These are phyloP conservation scores for Physcomitrium patens DNA, from an alignment of 225 moss, liverwort and hornwort genomes.

Conservation along the genomic window DNA sequence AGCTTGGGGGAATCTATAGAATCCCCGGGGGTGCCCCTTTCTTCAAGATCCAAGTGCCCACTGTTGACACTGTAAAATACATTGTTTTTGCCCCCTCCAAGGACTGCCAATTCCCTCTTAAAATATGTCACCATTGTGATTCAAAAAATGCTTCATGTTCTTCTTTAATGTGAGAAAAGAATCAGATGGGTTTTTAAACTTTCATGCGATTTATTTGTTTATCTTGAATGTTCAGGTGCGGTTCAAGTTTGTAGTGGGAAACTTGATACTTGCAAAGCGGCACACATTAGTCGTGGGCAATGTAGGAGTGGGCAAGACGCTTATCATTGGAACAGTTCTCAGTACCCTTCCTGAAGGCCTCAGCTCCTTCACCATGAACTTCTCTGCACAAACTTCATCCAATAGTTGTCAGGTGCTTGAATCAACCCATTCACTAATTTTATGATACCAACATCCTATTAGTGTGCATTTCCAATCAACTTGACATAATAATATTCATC, in stretches of 20 bases:
- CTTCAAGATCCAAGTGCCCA: constrained; percentile 85
- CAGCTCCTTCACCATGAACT: constrained; percentile 82
- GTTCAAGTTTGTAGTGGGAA: constrained; percentile 66
- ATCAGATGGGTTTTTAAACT: background rate
- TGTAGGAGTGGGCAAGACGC: constrained; percentile 81
- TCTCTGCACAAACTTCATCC: constrained; percentile 85
- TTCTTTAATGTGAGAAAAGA: too few relatives aligned
- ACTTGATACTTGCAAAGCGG: constrained; percentile 54
- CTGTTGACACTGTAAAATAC: constrained; percentile 65
- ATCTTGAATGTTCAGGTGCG: constrained; percentile 45
- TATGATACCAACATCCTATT: too few relatives aligned
- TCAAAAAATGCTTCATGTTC: too few relatives aligned
- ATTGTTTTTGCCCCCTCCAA: too few relatives aligned
- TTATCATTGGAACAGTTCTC: constrained; percentile 71
- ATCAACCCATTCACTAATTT: background rate
- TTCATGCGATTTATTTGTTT: background rate
- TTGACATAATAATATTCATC: too few relatives aligned
- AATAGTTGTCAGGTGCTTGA: constrained; percentile 66
- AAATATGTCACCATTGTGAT: background rate
- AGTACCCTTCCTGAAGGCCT: constrained; percentile 68
- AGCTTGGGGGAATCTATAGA: constrained; percentile 69
- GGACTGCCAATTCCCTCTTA: background rate
- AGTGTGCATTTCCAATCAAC: too few relatives aligned
- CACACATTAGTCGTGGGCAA: constrained; percentile 75
- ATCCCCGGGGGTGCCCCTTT: constrained; percentile 75